phyloP scores from a whole-genome alignment of 768 basidiomycete genomes.

The Boletus pseudopeckii region DNA sequence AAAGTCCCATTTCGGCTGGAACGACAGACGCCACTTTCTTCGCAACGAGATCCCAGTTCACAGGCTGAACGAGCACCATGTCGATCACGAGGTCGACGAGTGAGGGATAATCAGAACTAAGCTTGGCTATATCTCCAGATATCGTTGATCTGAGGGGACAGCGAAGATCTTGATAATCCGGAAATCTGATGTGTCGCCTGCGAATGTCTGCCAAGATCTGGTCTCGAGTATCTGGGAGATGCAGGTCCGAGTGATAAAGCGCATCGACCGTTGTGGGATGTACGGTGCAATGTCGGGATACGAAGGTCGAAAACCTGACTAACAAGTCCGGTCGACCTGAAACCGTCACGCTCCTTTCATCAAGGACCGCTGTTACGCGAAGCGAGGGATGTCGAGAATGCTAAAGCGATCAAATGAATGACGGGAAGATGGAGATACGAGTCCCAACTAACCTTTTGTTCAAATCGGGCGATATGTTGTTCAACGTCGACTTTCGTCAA shows the following conservation, averaged over 20 bases:
- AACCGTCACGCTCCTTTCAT: constrained; percentile 47
- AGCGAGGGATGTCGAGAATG: constrained; percentile 27
- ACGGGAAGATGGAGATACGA: background rate
- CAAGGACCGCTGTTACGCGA: constrained; percentile 50
- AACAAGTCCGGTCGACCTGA: constrained; percentile 57
- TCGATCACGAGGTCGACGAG: constrained; percentile 41
- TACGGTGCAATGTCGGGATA: constrained; percentile 35
- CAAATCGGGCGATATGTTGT: constrained; percentile 24
- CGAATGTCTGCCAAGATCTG: constrained; percentile 44
- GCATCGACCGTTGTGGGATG: constrained; percentile 46
- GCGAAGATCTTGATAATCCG: constrained; percentile 44
- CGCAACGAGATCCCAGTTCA: constrained; percentile 50
- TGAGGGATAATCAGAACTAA: constrained; percentile 14
- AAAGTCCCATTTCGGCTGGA: constrained; percentile 21
- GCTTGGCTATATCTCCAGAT: constrained; percentile 37
- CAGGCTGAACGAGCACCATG: constrained; percentile 45
- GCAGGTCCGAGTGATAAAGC: constrained; percentile 48
- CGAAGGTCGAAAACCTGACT: constrained; percentile 37
- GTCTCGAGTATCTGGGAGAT: constrained; percentile 30
- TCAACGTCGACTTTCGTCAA: constrained; percentile 26
- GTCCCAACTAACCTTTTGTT: constrained; percentile 16
- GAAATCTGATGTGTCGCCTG: constrained; percentile 47
- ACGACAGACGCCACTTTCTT: constrained; percentile 24
- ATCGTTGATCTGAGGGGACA: constrained; percentile 47
- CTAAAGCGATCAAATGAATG: constrained; percentile 3